phyloP scores from a whole-genome alignment of 2,329 filamentous ascomycete genomes.

The Fusarium metavorans region DNA sequence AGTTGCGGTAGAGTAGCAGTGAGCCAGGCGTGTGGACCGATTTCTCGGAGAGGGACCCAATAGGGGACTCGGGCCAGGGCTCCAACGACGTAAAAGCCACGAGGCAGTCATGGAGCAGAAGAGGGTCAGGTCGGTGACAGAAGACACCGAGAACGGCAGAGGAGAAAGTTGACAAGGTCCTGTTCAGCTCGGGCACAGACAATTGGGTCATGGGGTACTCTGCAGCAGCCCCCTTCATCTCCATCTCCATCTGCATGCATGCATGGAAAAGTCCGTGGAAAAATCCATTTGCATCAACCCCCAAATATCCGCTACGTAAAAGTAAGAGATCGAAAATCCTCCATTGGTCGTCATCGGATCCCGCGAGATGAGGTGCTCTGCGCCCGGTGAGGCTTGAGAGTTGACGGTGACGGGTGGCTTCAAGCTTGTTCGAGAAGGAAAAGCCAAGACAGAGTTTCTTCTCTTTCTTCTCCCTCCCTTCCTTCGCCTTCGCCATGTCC shows the following conservation, averaged over 20 bases:
- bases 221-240: background rate
- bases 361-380: background rate
- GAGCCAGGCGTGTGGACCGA: background rate
- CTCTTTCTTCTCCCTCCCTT: background rate
- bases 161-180: background rate
- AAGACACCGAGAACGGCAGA: background rate
- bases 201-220: background rate
- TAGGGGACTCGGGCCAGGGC: background rate
- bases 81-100: slow-evolving; percentile 27
- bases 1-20: background rate
- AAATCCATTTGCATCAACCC: background rate
- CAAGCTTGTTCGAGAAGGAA: slow-evolving; percentile 32
- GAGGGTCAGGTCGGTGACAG: slow-evolving; percentile 4
- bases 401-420: slow-evolving; percentile 1
- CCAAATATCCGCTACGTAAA: slow-evolving; percentile 32
- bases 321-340: background rate
- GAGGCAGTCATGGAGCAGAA: slow-evolving; percentile 33
- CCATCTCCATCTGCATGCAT: slow-evolving; percentile 4
- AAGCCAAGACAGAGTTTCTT: slow-evolving; percentile 20
- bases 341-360: background rate
- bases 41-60: background rate
- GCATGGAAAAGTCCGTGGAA: background rate
- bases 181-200: slow-evolving; percentile 28
- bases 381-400: slow-evolving; percentile 19
- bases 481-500: background rate